A percentile compares a stretch with the other conserved stretches of the same genome.
Evolutionary conservation across 2,329 filamentous ascomycete species (phyloP).

Genomic region (Monilinia fructicola): DNA sequence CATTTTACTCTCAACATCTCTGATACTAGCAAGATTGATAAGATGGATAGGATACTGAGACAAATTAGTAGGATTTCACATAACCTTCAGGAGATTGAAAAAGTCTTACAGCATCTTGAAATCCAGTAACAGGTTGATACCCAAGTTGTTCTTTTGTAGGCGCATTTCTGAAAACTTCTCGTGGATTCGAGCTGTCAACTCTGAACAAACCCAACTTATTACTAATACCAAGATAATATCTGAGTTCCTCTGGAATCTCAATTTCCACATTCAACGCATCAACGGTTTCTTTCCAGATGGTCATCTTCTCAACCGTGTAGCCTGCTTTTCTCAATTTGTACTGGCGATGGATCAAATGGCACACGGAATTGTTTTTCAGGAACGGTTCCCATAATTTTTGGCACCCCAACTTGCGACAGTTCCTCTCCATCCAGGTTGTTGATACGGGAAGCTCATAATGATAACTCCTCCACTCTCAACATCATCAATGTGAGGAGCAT

Average conservation of each 20-base stretch:
- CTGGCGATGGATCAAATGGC: constrained; percentile 60
- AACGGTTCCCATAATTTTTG: constrained; percentile 51
- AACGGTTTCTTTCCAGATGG: constrained; percentile 61
- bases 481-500: constrained; percentile 50
- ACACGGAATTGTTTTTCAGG: constrained; percentile 66
- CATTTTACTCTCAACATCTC: constrained; percentile 58
- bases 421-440: constrained; percentile 50
- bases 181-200: constrained; percentile 56
- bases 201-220: constrained; percentile 68
- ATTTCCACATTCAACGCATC: constrained; percentile 56
- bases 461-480: constrained; percentile 59
- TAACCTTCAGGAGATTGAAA: neutral
- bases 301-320: constrained; percentile 61
- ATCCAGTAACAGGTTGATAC: constrained; percentile 64
- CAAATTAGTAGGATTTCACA: constrained; percentile 27
- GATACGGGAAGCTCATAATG: constrained; percentile 66
- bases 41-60: constrained; percentile 67
- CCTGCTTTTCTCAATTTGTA: constrained; percentile 56
- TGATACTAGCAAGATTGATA: constrained; percentile 63
- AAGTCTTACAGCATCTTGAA: constrained; percentile 64
- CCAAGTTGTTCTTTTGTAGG: constrained; percentile 58
- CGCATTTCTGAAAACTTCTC: constrained; percentile 61
- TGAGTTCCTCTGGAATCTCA: constrained; percentile 62
- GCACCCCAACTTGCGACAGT: constrained; percentile 48
- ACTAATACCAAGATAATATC: constrained; percentile 64